phyloP scores from a whole-genome alignment of 495 filamentous ascomycete species.

The Aspergillus affinis region DNA sequence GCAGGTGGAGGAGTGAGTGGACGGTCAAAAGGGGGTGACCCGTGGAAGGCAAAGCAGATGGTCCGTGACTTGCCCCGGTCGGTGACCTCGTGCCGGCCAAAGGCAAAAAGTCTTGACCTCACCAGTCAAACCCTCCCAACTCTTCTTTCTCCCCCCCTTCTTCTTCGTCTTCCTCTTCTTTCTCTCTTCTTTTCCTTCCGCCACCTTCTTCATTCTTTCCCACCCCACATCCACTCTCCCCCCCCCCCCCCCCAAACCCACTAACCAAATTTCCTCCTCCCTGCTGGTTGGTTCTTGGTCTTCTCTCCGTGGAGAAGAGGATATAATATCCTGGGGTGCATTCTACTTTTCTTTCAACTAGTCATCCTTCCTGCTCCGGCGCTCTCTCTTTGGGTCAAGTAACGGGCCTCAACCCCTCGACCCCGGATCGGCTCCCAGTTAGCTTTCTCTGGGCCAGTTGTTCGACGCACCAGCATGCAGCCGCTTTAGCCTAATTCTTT shows the following conservation, averaged over 20 bases:
- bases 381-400: background rate
- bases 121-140: conserved; percentile 12
- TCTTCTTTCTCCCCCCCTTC: conserved; percentile 1
- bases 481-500: conserved; percentile 15
- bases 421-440: background rate
- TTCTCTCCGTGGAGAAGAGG: background rate
- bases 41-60: background rate
- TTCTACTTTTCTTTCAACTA: background rate
- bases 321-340: background rate
- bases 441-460: background rate
- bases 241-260: background rate
- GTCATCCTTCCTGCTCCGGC: background rate
- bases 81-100: background rate
- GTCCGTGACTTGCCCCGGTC: background rate
- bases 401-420: background rate
- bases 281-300: too few relatives aligned
- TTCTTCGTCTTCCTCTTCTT: background rate
- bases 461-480: conserved; percentile 21
- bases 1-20: background rate
- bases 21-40: background rate
- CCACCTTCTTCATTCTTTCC: conserved; percentile 6
- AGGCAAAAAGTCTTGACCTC: conserved; percentile 6
- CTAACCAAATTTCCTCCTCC: conserved; percentile 1
- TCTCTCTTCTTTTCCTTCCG: conserved; percentile 12
- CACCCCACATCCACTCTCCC: background rate